Evolutionary conservation across 805 yeast genomes (phyloP), one percentile per base, ranked within the genome.

Genomic region (Myxozyma geophila): DNA sequence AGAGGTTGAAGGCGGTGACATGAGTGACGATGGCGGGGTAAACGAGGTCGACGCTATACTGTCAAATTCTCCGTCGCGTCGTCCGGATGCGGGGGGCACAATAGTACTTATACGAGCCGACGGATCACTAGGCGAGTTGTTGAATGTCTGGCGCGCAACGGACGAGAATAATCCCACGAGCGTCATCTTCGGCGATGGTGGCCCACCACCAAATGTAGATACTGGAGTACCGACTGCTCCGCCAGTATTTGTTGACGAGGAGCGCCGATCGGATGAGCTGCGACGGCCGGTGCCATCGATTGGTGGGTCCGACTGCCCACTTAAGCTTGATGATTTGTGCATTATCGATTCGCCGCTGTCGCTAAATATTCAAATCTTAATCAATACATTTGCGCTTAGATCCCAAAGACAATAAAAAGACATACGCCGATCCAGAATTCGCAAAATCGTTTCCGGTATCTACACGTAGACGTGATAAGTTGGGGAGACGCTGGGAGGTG

Each of bases 161-260:
- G 64, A 54, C 15, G 69, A 66, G 49, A 66, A 66, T n/a, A 66
- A 50, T n/a, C 63, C 53, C 13, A 66, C 69, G 19, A 66, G 55
- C 17, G 57, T 66, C 61, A 55, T 48, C 47, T 66, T 66, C 8
- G 66, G 66, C 33, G 66, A 62, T 1, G 68, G 60, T 19, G 64
- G 59, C 4, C 50, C 59, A 4, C 36, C 56, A 13, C 41, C 47
- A 36, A 21, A 12, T 36, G 37, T 9, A 2, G 12, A 15, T n/a
- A 28, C 43, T n/a, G 46, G 41, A 39, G 37, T 4, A 43, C 47
- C 47, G 35, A 9, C 53, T 6, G 23, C 12, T 17, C 33, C 21
- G 53, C 23, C 35, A 7, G 17, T 33, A 13, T 28, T 54, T 7
- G 33, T 15, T 28, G 58, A 43, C 6, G 36, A 21, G 1, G 47